Evolutionary conservation across 441 rosid species (phyloP).

Genomic region (Isatis lusitanica): DNA sequence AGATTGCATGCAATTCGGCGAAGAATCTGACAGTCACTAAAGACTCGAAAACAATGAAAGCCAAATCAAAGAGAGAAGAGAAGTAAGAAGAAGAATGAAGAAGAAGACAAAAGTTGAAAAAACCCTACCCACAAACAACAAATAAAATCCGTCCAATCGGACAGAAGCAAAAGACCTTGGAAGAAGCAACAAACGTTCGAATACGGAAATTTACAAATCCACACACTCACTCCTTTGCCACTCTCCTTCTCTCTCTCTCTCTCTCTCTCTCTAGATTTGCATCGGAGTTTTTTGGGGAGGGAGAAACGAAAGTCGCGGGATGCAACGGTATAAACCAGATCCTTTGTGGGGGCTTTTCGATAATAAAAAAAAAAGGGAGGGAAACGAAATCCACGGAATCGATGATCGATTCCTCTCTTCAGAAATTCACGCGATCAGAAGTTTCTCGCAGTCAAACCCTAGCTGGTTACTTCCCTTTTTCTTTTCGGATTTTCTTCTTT

Average conservation of each 20-base stretch:
- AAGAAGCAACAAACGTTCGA: conserved; percentile 45
- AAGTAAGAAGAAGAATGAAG: neutral
- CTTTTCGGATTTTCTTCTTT: neutral
- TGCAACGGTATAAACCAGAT: conserved; percentile 40
- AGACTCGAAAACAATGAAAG: conserved; percentile 17
- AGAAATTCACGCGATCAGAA: conserved; percentile 49
- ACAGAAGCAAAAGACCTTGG: conserved; percentile 38
- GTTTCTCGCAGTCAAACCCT: conserved; percentile 56
- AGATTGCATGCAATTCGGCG: conserved; percentile 72
- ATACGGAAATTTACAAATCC: conserved; percentile 18
- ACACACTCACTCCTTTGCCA: conserved; percentile 18
- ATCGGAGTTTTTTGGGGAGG: conserved; percentile 28
- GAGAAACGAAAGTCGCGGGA: conserved; percentile 45
- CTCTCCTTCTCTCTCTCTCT: neutral
- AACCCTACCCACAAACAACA: conserved; percentile 18
- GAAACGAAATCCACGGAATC: conserved; percentile 47
- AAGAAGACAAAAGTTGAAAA: conserved; percentile 22
- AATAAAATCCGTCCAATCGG: conserved; percentile 31
- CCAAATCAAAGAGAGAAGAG: conserved; percentile 9
- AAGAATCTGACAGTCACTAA: conserved; percentile 31
- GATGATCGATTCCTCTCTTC: conserved; percentile 41
- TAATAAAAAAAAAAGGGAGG: conserved; percentile 25
- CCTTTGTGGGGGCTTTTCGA: conserved; percentile 32
- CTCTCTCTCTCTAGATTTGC: conserved; percentile 42
- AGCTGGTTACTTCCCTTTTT: conserved; percentile 34